Conservation (phyloP, 371 early-diverging fungal species). For the Mucor plumbeus region DNA sequence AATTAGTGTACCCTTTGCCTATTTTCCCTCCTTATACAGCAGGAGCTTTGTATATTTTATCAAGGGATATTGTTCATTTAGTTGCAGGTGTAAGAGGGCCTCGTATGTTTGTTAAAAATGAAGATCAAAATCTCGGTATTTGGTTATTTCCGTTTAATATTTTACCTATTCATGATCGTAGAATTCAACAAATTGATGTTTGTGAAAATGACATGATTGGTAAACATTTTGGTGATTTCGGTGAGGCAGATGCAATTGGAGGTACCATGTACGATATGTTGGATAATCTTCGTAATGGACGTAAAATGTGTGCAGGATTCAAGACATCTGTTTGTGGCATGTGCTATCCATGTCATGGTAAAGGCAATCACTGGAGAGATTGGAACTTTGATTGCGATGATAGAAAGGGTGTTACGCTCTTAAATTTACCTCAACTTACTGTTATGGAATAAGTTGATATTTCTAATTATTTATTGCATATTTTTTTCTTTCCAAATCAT, state of each 20-base stretch:
- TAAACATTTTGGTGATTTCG: slow-evolving; percentile 65
- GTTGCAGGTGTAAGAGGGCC: slow-evolving; percentile 58
- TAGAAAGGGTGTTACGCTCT: slow-evolving; percentile 59
- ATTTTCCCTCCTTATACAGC: slow-evolving; percentile 64
- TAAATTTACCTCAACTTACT: slow-evolving; percentile 39
- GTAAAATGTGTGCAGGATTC: slow-evolving; percentile 53
- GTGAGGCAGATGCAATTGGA: slow-evolving; percentile 57
- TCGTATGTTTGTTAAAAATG: slow-evolving; percentile 59
- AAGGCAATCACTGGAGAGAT: slow-evolving; percentile 61
- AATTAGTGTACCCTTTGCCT: slow-evolving; percentile 51
- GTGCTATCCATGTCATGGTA: slow-evolving; percentile 63
- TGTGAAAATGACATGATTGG: slow-evolving; percentile 69
- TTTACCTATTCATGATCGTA: slow-evolving; percentile 58
- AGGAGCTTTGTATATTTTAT: slow-evolving; percentile 62
- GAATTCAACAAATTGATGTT: slow-evolving; percentile 68
- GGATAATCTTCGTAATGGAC: slow-evolving; percentile 48
- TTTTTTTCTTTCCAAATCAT: background rate
- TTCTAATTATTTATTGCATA: background rate
- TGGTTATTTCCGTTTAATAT: slow-evolving; percentile 67
- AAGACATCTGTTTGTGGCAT: slow-evolving; percentile 54
- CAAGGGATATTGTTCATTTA: slow-evolving; percentile 61
- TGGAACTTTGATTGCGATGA: slow-evolving; percentile 67
- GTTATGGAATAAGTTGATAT: slow-evolving; percentile 37
- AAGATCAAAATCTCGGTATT: slow-evolving; percentile 65
- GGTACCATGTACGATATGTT: slow-evolving; percentile 64